Conservation (phyloP, 306 rosid genomes). For the Dryas alaskensis region DNA sequence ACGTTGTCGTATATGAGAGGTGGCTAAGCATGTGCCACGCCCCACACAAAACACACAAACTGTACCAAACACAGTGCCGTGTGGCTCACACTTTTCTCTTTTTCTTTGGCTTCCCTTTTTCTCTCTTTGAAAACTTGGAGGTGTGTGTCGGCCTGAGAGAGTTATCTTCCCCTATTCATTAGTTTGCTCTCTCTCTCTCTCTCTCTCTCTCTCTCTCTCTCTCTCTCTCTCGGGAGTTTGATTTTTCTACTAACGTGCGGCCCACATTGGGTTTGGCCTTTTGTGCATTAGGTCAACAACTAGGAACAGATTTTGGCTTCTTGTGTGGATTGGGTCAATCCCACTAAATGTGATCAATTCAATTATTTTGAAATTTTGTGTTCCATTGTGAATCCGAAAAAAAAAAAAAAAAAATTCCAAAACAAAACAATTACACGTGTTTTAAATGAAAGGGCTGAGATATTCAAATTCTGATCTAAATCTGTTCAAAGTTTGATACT, state of each 20-base stretch:
- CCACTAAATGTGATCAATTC: conserved; percentile 35
- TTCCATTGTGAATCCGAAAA: background rate
- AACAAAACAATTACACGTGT: background rate
- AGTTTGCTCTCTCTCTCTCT: background rate
- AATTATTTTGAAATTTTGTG: conserved; percentile 6
- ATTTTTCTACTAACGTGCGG: conserved; percentile 39
- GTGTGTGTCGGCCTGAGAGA: no score
- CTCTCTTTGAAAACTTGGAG: background rate
- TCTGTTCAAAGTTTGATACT: no score
- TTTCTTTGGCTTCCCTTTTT: background rate
- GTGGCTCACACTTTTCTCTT: conserved; percentile 39
- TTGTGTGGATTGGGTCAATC: conserved; percentile 46
- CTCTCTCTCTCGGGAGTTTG: conserved; percentile 19
- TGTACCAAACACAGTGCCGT: conserved; percentile 53
- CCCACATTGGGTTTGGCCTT: conserved; percentile 52
- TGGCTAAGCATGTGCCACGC: conserved; percentile 69
- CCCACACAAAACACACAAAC: conserved; percentile 26
- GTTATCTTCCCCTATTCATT: no score
- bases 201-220: conserved; percentile 10
- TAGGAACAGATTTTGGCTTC: conserved; percentile 57
- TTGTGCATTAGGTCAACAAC: conserved; percentile 72
- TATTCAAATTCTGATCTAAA: background rate
- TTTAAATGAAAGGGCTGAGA: background rate
- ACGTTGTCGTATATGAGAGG: conserved; percentile 33
- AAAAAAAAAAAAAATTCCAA: no score